phyloP scores from a whole-genome alignment of 345 rosid genomes.

The Eucalyptus cloeziana region DNA sequence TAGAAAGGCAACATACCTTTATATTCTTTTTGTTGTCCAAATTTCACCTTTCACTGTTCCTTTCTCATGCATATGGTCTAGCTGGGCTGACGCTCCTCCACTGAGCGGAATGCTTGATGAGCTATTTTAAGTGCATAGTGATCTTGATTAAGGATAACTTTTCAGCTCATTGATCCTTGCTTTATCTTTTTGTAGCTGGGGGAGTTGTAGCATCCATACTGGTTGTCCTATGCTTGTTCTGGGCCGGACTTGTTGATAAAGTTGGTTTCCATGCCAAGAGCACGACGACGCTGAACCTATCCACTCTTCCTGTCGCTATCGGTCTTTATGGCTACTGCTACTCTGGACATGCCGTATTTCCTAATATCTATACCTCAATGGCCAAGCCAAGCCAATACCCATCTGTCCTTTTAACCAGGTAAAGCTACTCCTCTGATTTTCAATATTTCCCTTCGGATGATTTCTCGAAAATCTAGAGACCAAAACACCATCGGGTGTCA shows the following conservation, averaged over 20 bases:
- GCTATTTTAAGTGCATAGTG: neutral
- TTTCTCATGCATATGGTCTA: neutral
- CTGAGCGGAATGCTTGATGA: neutral
- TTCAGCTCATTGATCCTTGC: neutral
- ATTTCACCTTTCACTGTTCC: neutral
- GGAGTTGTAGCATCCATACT: constrained; percentile 84
- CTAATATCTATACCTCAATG: constrained; percentile 93
- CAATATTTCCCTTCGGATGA: neutral
- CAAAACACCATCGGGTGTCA: neutral
- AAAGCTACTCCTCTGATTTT: neutral
- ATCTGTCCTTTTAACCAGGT: constrained; percentile 66
- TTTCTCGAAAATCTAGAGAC: neutral
- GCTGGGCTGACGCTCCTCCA: neutral
- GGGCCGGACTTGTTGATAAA: constrained; percentile 77
- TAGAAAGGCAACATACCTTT: neutral
- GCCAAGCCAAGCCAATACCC: constrained; percentile 65
- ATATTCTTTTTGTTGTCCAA: neutral
- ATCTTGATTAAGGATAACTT: neutral
- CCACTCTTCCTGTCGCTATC: constrained; percentile 84
- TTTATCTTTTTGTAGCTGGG: constrained; percentile 44
- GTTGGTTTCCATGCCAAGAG: constrained; percentile 66
- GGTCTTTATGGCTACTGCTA: constrained; percentile 94
- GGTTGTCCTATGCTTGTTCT: constrained; percentile 78
- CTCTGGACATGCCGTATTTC: constrained; percentile 97
- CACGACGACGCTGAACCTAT: constrained; percentile 37